A percentile compares a stretch with the other conserved stretches of the same genome.
Conservation (phyloP, 208 protist species). For the Crithidia expoeki region DNA sequence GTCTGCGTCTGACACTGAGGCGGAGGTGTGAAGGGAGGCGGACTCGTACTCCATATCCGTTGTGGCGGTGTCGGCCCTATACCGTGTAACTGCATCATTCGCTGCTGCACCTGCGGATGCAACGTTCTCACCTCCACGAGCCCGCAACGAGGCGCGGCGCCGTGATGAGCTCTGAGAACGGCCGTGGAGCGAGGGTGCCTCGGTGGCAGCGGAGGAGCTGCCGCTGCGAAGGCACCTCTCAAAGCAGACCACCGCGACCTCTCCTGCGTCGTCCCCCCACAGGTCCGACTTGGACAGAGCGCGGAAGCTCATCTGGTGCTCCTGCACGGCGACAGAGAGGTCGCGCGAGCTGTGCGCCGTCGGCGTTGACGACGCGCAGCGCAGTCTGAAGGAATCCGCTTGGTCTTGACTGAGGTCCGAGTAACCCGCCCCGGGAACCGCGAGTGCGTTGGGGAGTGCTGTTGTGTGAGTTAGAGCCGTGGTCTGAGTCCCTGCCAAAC, state of each 20-base stretch:
- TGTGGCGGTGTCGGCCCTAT: constrained; percentile 2
- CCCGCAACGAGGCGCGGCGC: background rate
- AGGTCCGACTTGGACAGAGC: constrained; percentile 4
- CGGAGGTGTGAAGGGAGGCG: background rate
- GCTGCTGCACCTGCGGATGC: background rate
- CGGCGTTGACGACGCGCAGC: background rate
- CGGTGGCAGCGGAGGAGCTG: background rate
- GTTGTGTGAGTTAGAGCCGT: background rate
- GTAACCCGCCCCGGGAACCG: background rate
- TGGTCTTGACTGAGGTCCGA: background rate
- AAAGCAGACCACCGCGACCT: background rate
- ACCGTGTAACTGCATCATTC: background rate
- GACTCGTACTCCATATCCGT: background rate
- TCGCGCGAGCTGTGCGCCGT: background rate
- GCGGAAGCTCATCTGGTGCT: background rate
- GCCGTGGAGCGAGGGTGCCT: background rate
- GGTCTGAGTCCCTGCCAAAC: constrained; percentile 7
- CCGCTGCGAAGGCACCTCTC: background rate
- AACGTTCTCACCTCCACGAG: background rate
- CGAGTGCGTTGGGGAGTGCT: background rate
- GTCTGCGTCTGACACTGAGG: background rate
- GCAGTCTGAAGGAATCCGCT: background rate
- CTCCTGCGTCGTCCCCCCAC: constrained; percentile 8
- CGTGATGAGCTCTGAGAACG: too few relatives aligned
- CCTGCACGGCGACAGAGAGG: background rate